Conservation (phyloP, 2,329 filamentous ascomycete species). For the Hirsutella thompsonii region DNA sequence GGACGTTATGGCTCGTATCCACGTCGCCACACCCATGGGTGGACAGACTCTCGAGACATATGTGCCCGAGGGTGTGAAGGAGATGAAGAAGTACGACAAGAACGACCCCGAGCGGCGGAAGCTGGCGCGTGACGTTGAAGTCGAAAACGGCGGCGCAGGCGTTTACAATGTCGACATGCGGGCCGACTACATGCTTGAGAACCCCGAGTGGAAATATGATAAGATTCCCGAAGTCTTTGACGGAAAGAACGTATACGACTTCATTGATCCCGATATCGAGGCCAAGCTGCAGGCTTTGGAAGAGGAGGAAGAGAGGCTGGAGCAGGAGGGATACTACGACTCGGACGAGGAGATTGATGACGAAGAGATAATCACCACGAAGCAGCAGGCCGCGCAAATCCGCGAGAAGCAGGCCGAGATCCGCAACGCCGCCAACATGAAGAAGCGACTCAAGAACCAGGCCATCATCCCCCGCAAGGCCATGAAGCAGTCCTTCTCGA, state of each 20-base stretch:
- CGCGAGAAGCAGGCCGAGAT: constrained; percentile 88
- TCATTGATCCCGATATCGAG: constrained; percentile 93
- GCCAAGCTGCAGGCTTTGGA: constrained; percentile 82
- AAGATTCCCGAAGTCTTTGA: constrained; percentile 88
- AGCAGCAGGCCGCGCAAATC: constrained; percentile 88
- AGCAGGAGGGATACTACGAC: constrained; percentile 88
- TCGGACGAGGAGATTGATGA: constrained; percentile 74
- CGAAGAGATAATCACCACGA: constrained; percentile 74
- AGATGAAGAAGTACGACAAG: constrained; percentile 80
- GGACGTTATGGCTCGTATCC: constrained; percentile 86
- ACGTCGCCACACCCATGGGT: constrained; percentile 87
- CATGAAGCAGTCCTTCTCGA: constrained; percentile 68
- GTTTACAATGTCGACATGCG: constrained; percentile 92
- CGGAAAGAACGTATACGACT: constrained; percentile 96
- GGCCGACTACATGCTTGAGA: constrained; percentile 74
- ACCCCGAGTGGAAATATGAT: constrained; percentile 92
- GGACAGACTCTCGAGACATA: constrained; percentile 68
- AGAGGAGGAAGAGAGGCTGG: constrained; percentile 86
- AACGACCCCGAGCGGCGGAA: constrained; percentile 70
- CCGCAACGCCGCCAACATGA: constrained; percentile 87
- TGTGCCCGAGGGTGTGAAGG: constrained; percentile 75
- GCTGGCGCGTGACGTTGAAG: constrained; percentile 78
- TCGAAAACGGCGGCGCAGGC: constrained; percentile 85
- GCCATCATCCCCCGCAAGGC: constrained; percentile 80
- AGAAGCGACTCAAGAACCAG: constrained; percentile 94